Evolutionary conservation across 176 grass and related monocot genomes (phyloP).

Genomic region (Urochloa ruziziensis): DNA sequence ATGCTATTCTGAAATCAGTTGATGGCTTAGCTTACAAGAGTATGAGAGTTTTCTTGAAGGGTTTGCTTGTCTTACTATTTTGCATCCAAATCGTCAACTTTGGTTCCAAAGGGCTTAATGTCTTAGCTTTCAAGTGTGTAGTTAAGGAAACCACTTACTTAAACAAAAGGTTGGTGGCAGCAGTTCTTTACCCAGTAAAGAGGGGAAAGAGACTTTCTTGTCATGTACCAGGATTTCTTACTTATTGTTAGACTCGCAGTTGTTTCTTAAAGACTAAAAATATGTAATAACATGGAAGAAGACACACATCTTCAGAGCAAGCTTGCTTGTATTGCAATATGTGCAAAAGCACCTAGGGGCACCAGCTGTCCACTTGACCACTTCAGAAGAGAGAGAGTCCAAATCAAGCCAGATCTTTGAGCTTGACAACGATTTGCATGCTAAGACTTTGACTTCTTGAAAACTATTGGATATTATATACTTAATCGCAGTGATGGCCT

Average conservation of each 20-base stretch:
- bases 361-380: constrained; percentile 16
- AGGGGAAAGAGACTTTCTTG: not conserved
- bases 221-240: constrained; percentile 29
- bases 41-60: constrained; percentile 18
- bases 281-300: constrained; percentile 5
- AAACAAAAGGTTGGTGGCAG: not conserved
- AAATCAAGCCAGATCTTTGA: constrained; percentile 28
- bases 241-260: constrained; percentile 13
- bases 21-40: constrained; percentile 44
- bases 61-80: constrained; percentile 12
- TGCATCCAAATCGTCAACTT: constrained; percentile 16
- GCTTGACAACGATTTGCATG: constrained; percentile 5
- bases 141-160: not conserved
- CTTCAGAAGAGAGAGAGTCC: constrained; percentile 10
- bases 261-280: constrained; percentile 29
- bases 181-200: constrained; percentile 26
- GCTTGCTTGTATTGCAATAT: constrained; percentile 43
- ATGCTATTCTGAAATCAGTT: not conserved
- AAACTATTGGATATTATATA: not conserved
- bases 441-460: not conserved
- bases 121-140: constrained; percentile 42
- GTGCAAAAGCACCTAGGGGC: constrained; percentile 28
- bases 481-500: not conserved
- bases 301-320: not conserved
- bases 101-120: constrained; percentile 14